These are phyloP conservation scores for Boeremia exigua DNA, from an alignment of 2,329 filamentous ascomycete species.

Conservation along the genomic window DNA sequence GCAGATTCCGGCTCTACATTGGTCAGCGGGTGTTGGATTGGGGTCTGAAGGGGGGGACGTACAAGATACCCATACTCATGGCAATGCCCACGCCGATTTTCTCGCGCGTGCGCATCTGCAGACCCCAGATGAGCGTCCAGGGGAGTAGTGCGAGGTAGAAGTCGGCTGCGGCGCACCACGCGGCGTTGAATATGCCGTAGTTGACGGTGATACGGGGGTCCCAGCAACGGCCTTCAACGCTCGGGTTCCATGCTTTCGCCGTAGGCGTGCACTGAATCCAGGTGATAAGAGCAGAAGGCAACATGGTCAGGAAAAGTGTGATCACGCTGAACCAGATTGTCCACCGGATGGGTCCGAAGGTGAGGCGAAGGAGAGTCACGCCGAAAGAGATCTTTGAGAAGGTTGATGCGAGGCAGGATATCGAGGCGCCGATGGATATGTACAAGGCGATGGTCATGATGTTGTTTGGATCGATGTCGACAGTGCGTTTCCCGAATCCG, in stretches of 20 bases:
- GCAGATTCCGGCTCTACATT: conserved; percentile 30
- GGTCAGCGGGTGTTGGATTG: neutral
- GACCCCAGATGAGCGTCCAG: conserved; percentile 34
- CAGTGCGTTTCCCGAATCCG: conserved; percentile 32
- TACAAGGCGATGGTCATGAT: conserved; percentile 21
- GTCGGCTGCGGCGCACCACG: conserved; percentile 31
- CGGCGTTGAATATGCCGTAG: conserved; percentile 40
- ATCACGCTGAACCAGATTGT: conserved; percentile 35
- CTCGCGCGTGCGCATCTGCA: conserved; percentile 30
- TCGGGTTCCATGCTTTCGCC: conserved; percentile 26
- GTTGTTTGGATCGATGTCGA: conserved; percentile 25
- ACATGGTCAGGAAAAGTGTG: conserved; percentile 34
- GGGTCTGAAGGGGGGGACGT: neutral
- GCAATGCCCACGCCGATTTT: conserved; percentile 39
- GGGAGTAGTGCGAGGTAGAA: conserved; percentile 36
- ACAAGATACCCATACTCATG: conserved; percentile 40
- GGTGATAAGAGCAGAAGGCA: conserved; percentile 29
- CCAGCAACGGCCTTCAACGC: conserved; percentile 31
- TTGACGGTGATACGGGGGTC: conserved; percentile 15
- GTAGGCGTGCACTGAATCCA: conserved; percentile 30
- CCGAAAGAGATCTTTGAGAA: conserved; percentile 40
- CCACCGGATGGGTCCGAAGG: conserved; percentile 16
- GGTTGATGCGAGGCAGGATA: conserved; percentile 35
- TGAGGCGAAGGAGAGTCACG: conserved; percentile 35
- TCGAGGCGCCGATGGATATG: conserved; percentile 25